These are phyloP conservation scores for Conoideocrella luteorostrata DNA, from an alignment of 2,329 filamentous ascomycete species.

Conservation along the genomic window DNA sequence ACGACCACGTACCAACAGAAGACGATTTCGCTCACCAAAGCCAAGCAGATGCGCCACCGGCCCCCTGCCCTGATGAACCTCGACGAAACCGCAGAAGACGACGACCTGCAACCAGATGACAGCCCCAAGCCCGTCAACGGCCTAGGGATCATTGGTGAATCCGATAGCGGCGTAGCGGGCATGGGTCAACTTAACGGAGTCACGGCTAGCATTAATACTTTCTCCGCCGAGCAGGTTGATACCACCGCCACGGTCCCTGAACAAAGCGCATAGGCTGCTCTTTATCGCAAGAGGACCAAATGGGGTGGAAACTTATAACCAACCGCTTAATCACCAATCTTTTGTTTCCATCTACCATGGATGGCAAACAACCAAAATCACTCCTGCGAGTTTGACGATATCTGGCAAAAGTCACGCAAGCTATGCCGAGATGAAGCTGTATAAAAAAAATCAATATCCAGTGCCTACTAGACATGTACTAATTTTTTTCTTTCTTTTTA, in stretches of 20 bases:
- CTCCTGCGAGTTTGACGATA: no score
- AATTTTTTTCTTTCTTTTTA: not conserved
- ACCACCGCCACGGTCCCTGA: constrained; percentile 16
- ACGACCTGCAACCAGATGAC: constrained; percentile 12
- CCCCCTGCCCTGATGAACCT: constrained; percentile 81
- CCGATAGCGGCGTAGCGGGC: constrained; percentile 37
- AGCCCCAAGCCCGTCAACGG: constrained; percentile 25
- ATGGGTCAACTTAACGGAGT: constrained; percentile 31
- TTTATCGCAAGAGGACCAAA: constrained; percentile 9
- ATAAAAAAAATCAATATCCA: no score
- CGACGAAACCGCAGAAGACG: constrained; percentile 34
- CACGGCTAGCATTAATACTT: constrained; percentile 24
- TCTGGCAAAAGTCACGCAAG: no score
- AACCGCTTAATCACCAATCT: not conserved
- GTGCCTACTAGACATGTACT: constrained; percentile 2
- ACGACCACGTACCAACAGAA: constrained; percentile 95
- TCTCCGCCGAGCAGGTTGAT: constrained; percentile 1
- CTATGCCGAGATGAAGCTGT: not conserved
- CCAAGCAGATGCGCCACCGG: constrained; percentile 77
- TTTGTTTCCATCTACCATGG: no score
- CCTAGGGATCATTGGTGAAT: constrained; percentile 37
- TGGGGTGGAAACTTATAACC: not conserved
- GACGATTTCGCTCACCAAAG: constrained; percentile 88
- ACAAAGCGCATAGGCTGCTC: constrained; percentile 24
- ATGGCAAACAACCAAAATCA: no score